Evolutionary conservation across 495 filamentous ascomycete genomes (phyloP).

Genomic region (Xylaria scruposa): DNA sequence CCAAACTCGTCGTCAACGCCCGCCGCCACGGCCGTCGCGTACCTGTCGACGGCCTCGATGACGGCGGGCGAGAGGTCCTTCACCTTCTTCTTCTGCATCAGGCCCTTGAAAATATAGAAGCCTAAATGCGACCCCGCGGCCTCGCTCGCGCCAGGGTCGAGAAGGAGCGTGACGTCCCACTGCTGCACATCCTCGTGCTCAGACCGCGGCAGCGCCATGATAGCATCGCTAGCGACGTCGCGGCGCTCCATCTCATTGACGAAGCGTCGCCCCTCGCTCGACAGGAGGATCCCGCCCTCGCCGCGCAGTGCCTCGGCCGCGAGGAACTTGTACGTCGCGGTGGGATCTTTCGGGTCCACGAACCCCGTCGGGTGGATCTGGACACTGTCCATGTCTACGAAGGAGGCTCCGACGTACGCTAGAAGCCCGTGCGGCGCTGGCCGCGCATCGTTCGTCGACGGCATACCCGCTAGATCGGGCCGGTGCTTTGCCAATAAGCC

Average conservation of each 20-base stretch:
- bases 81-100: constrained; percentile 59
- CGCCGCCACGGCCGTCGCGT: constrained; percentile 47
- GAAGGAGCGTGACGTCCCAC: constrained; percentile 62
- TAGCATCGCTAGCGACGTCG: constrained; percentile 56
- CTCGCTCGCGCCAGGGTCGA: constrained; percentile 62
- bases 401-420: constrained; percentile 51
- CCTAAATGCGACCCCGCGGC: constrained; percentile 59
- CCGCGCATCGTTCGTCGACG: constrained; percentile 65
- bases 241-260: constrained; percentile 64
- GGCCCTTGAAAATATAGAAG: constrained; percentile 65
- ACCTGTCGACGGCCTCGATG: constrained; percentile 51
- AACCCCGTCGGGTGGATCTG: constrained; percentile 75
- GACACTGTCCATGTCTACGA: constrained; percentile 65
- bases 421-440: constrained; percentile 58
- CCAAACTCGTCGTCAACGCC: constrained; percentile 50
- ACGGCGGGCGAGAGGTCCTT: constrained; percentile 51
- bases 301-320: constrained; percentile 65
- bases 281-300: constrained; percentile 62
- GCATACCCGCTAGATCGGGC: constrained; percentile 61
- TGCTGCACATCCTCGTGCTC: constrained; percentile 39
- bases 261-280: constrained; percentile 53
- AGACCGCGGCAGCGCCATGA: constrained; percentile 47
- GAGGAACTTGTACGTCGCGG: constrained; percentile 59
- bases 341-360: constrained; percentile 63
- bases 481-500: constrained; percentile 61